Evolutionary conservation across 495 filamentous ascomycete genomes (phyloP), one percentile per base, ranked within the genome.

Genomic region (Chaetomium fimeti): DNA sequence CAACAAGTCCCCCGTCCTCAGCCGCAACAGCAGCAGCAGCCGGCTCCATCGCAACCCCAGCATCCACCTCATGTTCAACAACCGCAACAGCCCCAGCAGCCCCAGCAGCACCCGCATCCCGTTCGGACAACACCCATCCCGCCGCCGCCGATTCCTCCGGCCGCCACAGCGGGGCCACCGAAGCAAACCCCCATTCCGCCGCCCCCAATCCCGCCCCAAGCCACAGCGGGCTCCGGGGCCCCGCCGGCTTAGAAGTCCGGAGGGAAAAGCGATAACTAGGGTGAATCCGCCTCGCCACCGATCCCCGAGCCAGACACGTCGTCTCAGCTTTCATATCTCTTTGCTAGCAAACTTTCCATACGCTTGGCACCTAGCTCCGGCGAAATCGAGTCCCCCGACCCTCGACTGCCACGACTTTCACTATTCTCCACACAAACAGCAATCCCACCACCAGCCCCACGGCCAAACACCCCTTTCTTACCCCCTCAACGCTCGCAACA

Each of bases 161-260:
- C 22, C 20, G 24, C 59, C 28, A 16, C n/a, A n/a, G 52, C 61
- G 13, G 62, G 60, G 4, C 69, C 72, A 3, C 61, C 69, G 11
- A 60, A 63, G n/a, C 72, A 75, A 36, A 75, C 72, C 0, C 71
- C 71, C n/a, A 73, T 75, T 13, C 72, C 72, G 2, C 72, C 72
- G 5, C 72, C 72, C 4, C 70, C 69, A 15, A 74, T 74, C 20
- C 71, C 71, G 13, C 70, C 70, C 29, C 64, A 49, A 25, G 48
- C 64, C 9, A 62, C 64, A 22, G 38, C 65, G 25, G 40, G 40
- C 25, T 40, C 60, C 15, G 60, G 60, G 5, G 42, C 40, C 15
- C 60, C 64, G 18, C 38, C 59, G 57, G 57, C 29, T 22, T 61
- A 61, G 59, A 28, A 40, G 20, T 15, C 59, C 15, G 59, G n/a